These are phyloP conservation scores for Exophiala aquamarina DNA, from an alignment of 2,329 filamentous ascomycete species.

Conservation along the genomic window DNA sequence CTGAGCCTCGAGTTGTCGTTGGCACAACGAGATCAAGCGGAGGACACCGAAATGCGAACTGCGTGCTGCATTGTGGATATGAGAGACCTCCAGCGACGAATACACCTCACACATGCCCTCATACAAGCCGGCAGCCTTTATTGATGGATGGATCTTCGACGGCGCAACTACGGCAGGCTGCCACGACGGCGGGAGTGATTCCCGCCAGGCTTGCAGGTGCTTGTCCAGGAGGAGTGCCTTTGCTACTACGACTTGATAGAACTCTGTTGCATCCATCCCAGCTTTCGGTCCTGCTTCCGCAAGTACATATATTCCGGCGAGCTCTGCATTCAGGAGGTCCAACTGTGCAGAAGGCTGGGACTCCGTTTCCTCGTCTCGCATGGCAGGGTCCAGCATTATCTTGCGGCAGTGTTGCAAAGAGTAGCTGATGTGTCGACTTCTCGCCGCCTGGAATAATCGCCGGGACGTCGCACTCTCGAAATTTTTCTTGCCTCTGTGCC, in stretches of 20 bases:
- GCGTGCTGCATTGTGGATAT: slow-evolving; percentile 18
- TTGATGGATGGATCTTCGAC: slow-evolving; percentile 20
- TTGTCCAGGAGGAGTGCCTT: slow-evolving; percentile 10
- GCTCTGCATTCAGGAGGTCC: slow-evolving; percentile 18
- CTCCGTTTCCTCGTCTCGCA: slow-evolving; percentile 10
- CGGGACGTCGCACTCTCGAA: slow-evolving; percentile 17
- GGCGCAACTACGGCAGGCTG: slow-evolving; percentile 12
- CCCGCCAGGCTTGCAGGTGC: slow-evolving; percentile 15
- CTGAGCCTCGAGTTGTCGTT: slow-evolving; percentile 6
- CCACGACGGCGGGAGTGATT: slow-evolving; percentile 19
- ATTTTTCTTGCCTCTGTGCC: slow-evolving; percentile 12
- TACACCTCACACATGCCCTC: slow-evolving; percentile 22
- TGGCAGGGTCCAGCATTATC: slow-evolving; percentile 8
- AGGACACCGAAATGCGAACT: slow-evolving; percentile 14
- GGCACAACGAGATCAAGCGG: slow-evolving; percentile 14
- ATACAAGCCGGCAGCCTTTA: slow-evolving; percentile 20
- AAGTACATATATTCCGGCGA: slow-evolving; percentile 12
- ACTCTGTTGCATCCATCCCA: slow-evolving; percentile 7
- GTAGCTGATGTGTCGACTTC: slow-evolving; percentile 20
- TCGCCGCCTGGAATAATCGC: slow-evolving; percentile 16
- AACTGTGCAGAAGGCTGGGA: slow-evolving; percentile 17
- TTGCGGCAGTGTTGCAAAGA: slow-evolving; percentile 9
- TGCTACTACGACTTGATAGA: slow-evolving; percentile 11
- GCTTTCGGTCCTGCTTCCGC: slow-evolving; percentile 7
- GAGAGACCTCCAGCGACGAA: slow-evolving; percentile 19